Percentiles rank a stretch among this genome's conserved stretches.
Evolutionary conservation across 148 eudicot species (phyloP).

Genomic region (Nyssa sinensis): DNA sequence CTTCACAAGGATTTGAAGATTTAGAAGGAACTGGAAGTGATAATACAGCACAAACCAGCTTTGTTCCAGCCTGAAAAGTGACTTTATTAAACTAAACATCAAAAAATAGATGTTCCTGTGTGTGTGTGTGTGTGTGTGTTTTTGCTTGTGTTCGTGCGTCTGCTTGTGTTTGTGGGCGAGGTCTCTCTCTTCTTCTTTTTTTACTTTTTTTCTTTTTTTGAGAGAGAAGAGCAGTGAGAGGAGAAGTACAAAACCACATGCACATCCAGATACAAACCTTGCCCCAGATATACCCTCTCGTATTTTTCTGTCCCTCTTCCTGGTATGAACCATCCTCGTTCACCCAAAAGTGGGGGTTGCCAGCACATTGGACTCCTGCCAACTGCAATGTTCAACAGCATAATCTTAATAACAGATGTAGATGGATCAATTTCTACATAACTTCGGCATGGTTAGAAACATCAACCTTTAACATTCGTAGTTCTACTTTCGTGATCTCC

Average conservation of each 20-base stretch:
- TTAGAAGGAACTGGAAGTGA: constrained; percentile 93
- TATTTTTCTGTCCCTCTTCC: constrained; percentile 98
- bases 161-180: neutral
- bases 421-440: constrained; percentile 1
- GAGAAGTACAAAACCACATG: constrained; percentile 1
- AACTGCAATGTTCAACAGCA: constrained; percentile 46
- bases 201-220: too few relatives aligned
- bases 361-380: constrained; percentile 99
- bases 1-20: constrained; percentile 46
- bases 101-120: neutral
- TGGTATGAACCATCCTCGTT: constrained; percentile 99
- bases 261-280: constrained; percentile 53
- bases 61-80: constrained; percentile 79
- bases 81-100: neutral
- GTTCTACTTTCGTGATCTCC: constrained; percentile 92
- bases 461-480: constrained; percentile 90
- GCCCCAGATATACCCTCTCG: constrained; percentile 97
- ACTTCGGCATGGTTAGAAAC: neutral
- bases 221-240: neutral
- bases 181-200: too few relatives aligned
- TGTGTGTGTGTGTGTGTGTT: neutral
- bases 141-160: neutral
- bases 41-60: constrained; percentile 84
- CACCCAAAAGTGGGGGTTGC: constrained; percentile 99
- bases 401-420: constrained; percentile 6